Conservation (phyloP, 169 alveolate genomes). For the Cryptosporidium parvum region DNA sequence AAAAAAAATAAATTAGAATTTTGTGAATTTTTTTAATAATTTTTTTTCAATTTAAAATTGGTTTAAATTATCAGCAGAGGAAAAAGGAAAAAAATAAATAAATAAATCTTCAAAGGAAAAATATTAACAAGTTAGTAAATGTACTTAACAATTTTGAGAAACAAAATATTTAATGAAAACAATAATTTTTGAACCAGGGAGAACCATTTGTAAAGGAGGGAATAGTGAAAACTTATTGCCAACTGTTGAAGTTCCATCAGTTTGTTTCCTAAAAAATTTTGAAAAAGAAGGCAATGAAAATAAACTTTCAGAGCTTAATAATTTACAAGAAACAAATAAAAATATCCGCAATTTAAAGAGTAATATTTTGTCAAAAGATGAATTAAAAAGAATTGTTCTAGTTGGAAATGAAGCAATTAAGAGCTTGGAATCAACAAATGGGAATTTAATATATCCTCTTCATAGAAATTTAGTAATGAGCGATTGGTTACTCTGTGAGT, state of each 20-base stretch:
- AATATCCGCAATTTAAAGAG: background rate
- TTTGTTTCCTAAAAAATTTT: constrained; percentile 6
- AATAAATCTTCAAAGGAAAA: background rate
- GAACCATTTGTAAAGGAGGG: constrained; percentile 56
- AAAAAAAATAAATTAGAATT: background rate
- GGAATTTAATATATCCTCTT: constrained; percentile 38
- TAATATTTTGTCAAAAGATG: background rate
- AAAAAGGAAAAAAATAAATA: background rate
- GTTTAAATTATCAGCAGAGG: background rate
- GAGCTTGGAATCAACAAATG: background rate
- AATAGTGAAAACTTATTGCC: constrained; percentile 25
- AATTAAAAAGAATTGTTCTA: background rate
- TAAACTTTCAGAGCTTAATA: background rate
- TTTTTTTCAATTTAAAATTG: background rate
- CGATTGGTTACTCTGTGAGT: constrained; percentile 42
- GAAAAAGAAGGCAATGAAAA: constrained; percentile 5
- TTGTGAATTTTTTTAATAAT: background rate
- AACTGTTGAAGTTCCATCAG: constrained; percentile 61
- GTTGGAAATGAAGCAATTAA: constrained; percentile 64
- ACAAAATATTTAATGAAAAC: constrained; percentile 17
- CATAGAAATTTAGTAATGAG: constrained; percentile 30
- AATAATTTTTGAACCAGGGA: constrained; percentile 53
- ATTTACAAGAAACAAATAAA: background rate
- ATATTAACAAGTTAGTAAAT: background rate
- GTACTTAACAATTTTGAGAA: background rate